phyloP scores from a whole-genome alignment of 305 asterid genomes.

The Solanum hybrid region DNA sequence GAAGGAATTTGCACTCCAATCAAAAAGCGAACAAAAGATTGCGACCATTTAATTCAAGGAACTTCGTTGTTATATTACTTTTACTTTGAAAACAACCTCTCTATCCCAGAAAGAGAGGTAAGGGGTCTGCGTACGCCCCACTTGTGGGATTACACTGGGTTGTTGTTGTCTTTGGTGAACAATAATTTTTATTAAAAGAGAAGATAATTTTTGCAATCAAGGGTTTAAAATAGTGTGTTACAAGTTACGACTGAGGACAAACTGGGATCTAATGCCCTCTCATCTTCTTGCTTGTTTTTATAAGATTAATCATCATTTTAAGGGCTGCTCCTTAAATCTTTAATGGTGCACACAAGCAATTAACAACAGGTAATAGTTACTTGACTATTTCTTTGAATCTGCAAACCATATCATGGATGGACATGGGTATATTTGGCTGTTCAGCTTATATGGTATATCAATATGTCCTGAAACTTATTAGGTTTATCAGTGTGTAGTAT shows the following conservation, averaged over 20 bases:
- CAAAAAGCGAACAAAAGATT: not conserved
- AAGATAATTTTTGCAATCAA: not conserved
- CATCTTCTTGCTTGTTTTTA: not conserved
- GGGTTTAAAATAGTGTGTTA: not conserved
- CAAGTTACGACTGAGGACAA: not conserved
- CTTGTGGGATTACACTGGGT: not conserved
- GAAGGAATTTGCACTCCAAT: not conserved
- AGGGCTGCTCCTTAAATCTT: not conserved
- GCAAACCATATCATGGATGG: not conserved
- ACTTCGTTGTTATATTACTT: not conserved
- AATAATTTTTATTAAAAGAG: not conserved
- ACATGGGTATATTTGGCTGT: not conserved
- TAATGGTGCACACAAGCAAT: not conserved
- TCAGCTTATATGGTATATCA: constrained; percentile 1
- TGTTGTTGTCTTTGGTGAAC: not conserved
- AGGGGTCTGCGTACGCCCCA: not conserved
- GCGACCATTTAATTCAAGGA: not conserved
- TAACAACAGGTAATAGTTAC: not conserved
- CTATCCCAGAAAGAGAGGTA: not conserved
- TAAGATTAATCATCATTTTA: not conserved
- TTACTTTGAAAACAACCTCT: not conserved
- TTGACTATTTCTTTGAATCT: not conserved
- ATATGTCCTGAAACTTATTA: not conserved
- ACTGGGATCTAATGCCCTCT: not conserved
- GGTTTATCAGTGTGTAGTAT: not conserved